Evolutionary conservation across 139 green algal genomes (phyloP).

Genomic region (Nannochloris sp.): DNA sequence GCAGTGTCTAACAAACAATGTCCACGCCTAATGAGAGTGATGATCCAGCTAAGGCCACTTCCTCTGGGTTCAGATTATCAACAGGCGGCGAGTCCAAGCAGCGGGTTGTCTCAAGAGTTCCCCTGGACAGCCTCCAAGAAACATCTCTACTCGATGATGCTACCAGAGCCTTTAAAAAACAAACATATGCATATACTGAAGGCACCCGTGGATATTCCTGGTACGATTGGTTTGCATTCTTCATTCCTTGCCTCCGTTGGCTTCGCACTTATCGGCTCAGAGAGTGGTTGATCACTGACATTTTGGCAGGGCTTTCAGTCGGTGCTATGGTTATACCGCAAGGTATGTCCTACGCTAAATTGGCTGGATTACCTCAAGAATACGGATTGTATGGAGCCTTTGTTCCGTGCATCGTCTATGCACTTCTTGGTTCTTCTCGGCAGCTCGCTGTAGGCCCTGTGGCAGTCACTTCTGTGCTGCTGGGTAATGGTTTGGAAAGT

Average conservation of each 20-base stretch:
- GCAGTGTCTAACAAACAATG: no score
- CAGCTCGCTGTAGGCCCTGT: constrained; percentile 68
- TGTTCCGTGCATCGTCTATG: constrained; percentile 70
- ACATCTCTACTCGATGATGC: constrained; percentile 11
- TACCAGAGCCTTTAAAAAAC: not conserved
- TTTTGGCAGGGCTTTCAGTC: constrained; percentile 60
- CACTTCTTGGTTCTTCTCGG: constrained; percentile 57
- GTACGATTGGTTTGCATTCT: constrained; percentile 14
- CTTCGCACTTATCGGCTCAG: constrained; percentile 46
- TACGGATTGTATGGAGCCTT: constrained; percentile 88
- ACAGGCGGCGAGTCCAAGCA: not conserved
- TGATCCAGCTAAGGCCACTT: not conserved
- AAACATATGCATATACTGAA: not conserved
- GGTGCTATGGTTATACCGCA: constrained; percentile 69
- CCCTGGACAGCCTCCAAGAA: constrained; percentile 8
- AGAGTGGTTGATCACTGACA: constrained; percentile 36
- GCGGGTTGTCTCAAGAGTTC: not conserved
- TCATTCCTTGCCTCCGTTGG: constrained; percentile 55
- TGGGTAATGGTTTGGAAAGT: constrained; percentile 27
- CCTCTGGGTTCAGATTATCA: not conserved
- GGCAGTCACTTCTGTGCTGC: constrained; percentile 52
- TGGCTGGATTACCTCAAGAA: constrained; percentile 57
- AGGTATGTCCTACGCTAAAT: constrained; percentile 61
- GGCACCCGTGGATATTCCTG: constrained; percentile 18
- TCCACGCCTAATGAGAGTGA: no score